These are phyloP conservation scores for Alternaria arbusti DNA, from an alignment of 2,329 filamentous ascomycete species.

Conservation along the genomic window DNA sequence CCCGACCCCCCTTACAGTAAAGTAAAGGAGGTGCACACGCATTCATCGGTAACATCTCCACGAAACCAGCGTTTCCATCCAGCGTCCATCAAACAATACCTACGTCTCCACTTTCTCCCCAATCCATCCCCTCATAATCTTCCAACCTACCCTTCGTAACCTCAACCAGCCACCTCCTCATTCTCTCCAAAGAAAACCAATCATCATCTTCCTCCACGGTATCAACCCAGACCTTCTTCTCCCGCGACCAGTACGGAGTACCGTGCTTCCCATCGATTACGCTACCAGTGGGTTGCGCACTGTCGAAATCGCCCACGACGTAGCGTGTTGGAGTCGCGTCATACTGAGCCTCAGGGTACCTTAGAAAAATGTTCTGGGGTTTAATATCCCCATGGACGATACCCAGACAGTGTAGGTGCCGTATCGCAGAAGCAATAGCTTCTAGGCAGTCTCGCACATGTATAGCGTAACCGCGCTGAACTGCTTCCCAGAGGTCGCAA, in stretches of 20 bases:
- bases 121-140: background rate
- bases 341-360: background rate
- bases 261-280: background rate
- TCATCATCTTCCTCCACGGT: conserved; percentile 1
- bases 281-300: background rate
- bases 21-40: background rate
- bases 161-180: background rate
- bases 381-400: background rate
- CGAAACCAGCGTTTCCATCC: background rate
- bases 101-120: background rate
- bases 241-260: background rate
- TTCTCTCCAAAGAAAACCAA: conserved; percentile 3
- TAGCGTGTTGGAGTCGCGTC: background rate
- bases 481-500: background rate
- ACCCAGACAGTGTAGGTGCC: background rate
- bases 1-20: background rate
- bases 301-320: conserved; percentile 7
- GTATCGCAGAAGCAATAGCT: background rate
- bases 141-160: background rate
- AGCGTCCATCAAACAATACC: background rate
- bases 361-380: background rate
- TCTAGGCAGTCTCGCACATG: background rate
- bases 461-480: background rate
- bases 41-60: background rate
- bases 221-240: background rate